phyloP scores from a whole-genome alignment of 73 alveolate genomes.

The Durusdinium trenchii region DNA sequence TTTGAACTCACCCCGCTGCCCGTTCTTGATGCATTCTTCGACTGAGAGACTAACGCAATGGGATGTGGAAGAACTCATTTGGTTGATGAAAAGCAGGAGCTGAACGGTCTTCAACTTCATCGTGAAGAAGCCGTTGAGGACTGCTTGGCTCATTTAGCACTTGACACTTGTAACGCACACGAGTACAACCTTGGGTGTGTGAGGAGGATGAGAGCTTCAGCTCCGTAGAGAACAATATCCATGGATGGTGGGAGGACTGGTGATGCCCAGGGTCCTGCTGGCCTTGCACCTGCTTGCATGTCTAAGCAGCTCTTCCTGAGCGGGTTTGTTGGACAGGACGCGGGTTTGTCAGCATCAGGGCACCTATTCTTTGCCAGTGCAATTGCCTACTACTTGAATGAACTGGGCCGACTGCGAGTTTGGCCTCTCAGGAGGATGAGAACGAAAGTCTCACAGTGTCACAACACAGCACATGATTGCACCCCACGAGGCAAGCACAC shows the following conservation, averaged over 20 bases:
- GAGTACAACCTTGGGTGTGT: no score
- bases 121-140: slow-evolving; percentile 37
- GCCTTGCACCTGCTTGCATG: background rate
- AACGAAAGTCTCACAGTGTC: no score
- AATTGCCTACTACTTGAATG: slow-evolving; percentile 76
- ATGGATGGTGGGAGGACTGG: slow-evolving; percentile 95
- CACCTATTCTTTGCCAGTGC: slow-evolving; percentile 90
- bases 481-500: no score
- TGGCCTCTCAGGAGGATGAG: no score
- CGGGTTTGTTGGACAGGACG: background rate
- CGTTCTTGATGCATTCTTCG: no score
- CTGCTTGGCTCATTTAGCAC: background rate
- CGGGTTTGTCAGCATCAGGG: slow-evolving; percentile 62
- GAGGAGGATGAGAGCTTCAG: slow-evolving; percentile 24
- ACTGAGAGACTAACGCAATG: no score
- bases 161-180: background rate
- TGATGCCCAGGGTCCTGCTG: background rate
- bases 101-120: slow-evolving; percentile 28
- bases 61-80: no score
- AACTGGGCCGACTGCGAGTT: slow-evolving; percentile 52
- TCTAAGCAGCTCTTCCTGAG: background rate
- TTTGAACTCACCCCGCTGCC: no score
- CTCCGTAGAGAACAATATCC: background rate
- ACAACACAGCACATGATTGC: no score
- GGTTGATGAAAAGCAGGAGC: slow-evolving; percentile 55